These are phyloP conservation scores for Gypsophila paniculata DNA, from an alignment of 179 eudicot genomes.

Conservation along the genomic window DNA sequence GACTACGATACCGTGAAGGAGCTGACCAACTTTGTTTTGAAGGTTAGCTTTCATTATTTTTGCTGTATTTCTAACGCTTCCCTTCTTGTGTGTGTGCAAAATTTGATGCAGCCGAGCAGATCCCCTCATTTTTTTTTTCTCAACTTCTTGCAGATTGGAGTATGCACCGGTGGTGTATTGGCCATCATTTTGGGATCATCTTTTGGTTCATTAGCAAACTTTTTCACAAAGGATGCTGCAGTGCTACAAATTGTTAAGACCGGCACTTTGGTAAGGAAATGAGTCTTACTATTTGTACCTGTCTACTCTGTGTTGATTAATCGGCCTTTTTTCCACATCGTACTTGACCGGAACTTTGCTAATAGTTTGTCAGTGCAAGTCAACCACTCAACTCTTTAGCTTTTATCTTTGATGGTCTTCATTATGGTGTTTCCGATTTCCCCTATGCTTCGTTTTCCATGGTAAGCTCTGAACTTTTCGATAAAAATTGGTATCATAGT, in stretches of 20 bases:
- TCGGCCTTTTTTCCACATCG: neutral
- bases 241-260: slow-evolving; percentile 59
- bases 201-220: slow-evolving; percentile 56
- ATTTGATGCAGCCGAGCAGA: neutral
- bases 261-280: slow-evolving; percentile 61
- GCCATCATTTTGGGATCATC: slow-evolving; percentile 63
- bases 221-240: slow-evolving; percentile 67
- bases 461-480: slow-evolving; percentile 38
- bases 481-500: neutral
- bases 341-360: neutral
- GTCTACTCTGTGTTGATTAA: neutral
- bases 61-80: neutral
- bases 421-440: slow-evolving; percentile 87
- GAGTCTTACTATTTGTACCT: neutral
- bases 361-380: slow-evolving; percentile 87
- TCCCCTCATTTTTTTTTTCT: neutral
- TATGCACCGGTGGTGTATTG: slow-evolving; percentile 56
- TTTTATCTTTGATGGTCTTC: slow-evolving; percentile 82
- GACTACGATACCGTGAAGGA: slow-evolving; percentile 64
- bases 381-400: slow-evolving; percentile 92
- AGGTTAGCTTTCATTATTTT: slow-evolving; percentile 38
- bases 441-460: slow-evolving; percentile 77
- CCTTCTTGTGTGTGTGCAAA: neutral
- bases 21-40: slow-evolving; percentile 56
- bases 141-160: slow-evolving; percentile 55